Base-by-base conservation (phyloP, 73 alveolate genomes). In the Symbiodinium natans region DNA sequence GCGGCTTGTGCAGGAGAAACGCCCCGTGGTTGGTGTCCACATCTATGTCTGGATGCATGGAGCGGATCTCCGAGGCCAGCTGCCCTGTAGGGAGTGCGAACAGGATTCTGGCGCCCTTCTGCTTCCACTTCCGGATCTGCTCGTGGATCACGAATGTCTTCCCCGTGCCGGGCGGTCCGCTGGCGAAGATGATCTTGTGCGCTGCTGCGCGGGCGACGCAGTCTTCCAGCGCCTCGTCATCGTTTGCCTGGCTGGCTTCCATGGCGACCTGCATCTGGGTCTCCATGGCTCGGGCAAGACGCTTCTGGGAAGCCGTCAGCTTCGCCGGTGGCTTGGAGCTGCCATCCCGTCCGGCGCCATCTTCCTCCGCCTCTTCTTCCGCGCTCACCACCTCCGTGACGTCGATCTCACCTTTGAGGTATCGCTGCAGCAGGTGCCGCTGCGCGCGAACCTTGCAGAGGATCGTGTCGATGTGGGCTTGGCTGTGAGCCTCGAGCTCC, bases 21-120 rank as follows among this genome's bases (percentile, higher is more conserved):
- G 54, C 93, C 2, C 93, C 93, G 39, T 85, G 93, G 82, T 33
- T 43, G 38, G 93, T 85, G 75, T 83, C 92, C 48, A 83, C 92
- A 29, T 83, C 92, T 15, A 83, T n/a, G 92, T 83, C 43, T 15
- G 92, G 92, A 43, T 83, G 92, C 73, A 19, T 19, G n/a, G 41
- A 9, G 5, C 75, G 39, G 17, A 83, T n/a, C 77, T 41, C 92
- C 10, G 92, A 13, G 4, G 92, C 92, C 29, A 83, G 75, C 92
- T 83, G 92, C 31, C 92, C 92, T 10, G 92, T 83, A 3, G 92
- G 92, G 41, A 83, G 43, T 7, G 42, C 77, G 34, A 83, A 42
- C 43, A 83, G 42, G 41, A 83, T 27, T n/a, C 92, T 40, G 3
- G 92, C 92, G 25, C 75, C 75, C 29, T 2, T n/a, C 13, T 1